Base-by-base conservation (phyloP, 2,329 filamentous ascomycete species). In the Apiospora kogelbergensis region DNA sequence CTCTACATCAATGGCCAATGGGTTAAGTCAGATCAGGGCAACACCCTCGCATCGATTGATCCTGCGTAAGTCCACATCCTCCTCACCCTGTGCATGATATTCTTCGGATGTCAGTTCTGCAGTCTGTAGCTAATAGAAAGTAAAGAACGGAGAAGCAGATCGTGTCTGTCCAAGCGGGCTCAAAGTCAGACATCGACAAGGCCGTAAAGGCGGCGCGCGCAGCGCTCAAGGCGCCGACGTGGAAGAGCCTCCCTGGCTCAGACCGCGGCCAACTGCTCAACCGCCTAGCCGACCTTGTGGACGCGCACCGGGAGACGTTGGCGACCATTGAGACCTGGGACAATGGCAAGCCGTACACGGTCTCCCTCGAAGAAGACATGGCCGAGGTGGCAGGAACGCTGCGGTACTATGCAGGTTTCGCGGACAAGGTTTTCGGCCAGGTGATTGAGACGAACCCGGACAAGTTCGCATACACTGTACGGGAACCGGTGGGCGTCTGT, bases 1-100 rank as follows among this genome's bases (percentile, higher is more conserved):
- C 48, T 57, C 71, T 96, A 93, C 88, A 96, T 97, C 88, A 95
- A 96, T 88, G 95, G 95, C 82, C 91, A 98, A 83, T 98, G 91
- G 84, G 89, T 97, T 72, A 90, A 92, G 81, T 87, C 90, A 79
- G 90, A 92, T 72, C 93, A 97, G 76, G 94, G 94, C 84, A 91
- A 93, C 88, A 94, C 91, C 74, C 95, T 97, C 79, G 94, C 97
- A 83, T 92, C 94, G 81, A 91, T 96, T 86, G 97, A 97, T 88
- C 94, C 94, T 70, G 78, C 91, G 73, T 57, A 57, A 20, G 26
- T 30, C 24, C 0, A 30, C 9, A 15, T 6, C 6, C 6, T 26
- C 15, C 40, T 4, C 6, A 17, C 15, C 24, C 26, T 13, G 2
- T 15, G 5, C 63, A 15, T 22, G n/a, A n/a, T 22, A 10, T 22